Evolutionary conservation across 495 filamentous ascomycete genomes (phyloP).

Genomic region (Monascus purpureus): DNA sequence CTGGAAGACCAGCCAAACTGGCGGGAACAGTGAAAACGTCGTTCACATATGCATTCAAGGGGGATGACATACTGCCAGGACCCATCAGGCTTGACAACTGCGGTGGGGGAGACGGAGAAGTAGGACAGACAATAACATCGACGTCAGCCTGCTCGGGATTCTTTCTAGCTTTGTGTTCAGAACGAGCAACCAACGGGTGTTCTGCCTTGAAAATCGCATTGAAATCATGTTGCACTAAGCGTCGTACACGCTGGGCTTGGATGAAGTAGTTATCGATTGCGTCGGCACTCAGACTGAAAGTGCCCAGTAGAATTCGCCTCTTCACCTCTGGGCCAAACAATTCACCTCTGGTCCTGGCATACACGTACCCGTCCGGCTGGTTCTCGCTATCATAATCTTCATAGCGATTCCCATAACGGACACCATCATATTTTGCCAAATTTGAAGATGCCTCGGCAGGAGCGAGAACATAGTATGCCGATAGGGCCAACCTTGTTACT

Average conservation of each 20-base stretch:
- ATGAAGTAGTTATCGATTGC: conserved; percentile 96
- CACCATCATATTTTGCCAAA: conserved; percentile 92
- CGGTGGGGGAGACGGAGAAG: conserved; percentile 67
- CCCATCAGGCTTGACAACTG: conserved; percentile 36
- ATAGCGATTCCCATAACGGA: conserved; percentile 63
- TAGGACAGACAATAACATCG: conserved; percentile 81
- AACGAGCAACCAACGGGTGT: conserved; percentile 43
- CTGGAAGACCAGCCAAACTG: conserved; percentile 81
- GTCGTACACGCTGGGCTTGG: conserved; percentile 75
- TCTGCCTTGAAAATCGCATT: conserved; percentile 53
- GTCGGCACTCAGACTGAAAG: conserved; percentile 79
- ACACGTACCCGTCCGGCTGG: conserved; percentile 43
- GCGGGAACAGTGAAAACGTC: conserved; percentile 95
- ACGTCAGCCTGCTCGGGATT: conserved; percentile 39
- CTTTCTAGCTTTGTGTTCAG: conserved; percentile 21
- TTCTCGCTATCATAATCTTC: conserved; percentile 15
- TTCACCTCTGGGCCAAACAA: conserved; percentile 78
- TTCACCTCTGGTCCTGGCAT: conserved; percentile 53
- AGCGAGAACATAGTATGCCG: conserved; percentile 90
- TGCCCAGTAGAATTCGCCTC: conserved; percentile 72
- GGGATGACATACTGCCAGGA: conserved; percentile 12
- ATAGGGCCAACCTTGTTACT: conserved; percentile 67
- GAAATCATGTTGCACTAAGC: conserved; percentile 76
- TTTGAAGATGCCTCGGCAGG: conserved; percentile 94
- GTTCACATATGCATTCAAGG: conserved; percentile 61